Percentiles rank a stretch among this genome's conserved stretches.
Evolutionary conservation across 2,329 filamentous ascomycete species (phyloP).

Genomic region (Microsporum ferrugineum): DNA sequence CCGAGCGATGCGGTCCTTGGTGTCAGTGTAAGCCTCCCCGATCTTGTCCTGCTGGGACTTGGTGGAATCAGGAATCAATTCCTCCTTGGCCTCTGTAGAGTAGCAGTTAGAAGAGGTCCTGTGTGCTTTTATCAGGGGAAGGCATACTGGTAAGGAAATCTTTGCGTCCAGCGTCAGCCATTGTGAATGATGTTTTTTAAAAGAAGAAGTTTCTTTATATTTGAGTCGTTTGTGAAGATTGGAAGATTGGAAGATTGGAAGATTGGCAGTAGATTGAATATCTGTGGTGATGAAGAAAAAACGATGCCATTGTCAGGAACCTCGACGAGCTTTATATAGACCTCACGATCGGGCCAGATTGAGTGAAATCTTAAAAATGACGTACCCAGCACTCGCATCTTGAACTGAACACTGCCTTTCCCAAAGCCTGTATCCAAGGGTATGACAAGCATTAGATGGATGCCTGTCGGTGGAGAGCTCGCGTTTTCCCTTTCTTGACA

Average conservation of each 20-base stretch:
- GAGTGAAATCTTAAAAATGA: neutral
- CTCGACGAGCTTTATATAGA: neutral
- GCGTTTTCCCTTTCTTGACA: neutral
- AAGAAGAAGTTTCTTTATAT: neutral
- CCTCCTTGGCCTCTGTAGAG: constrained; percentile 42
- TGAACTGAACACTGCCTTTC: neutral
- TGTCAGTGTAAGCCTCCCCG: constrained; percentile 46
- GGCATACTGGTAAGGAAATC: constrained; percentile 43
- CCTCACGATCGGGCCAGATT: neutral
- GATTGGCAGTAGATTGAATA: neutral
- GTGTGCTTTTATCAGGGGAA: neutral
- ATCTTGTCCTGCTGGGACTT: constrained; percentile 52
- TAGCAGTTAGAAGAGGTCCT: neutral
- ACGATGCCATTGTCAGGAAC: neutral
- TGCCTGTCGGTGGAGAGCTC: neutral
- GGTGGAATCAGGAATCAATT: constrained; percentile 46
- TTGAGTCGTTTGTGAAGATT: neutral
- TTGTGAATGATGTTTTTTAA: constrained; percentile 26
- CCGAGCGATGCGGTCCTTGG: constrained; percentile 45
- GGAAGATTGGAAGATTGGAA: neutral
- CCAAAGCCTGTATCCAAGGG: neutral
- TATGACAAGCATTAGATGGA: neutral
- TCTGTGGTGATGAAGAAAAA: neutral
- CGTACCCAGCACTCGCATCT: neutral
- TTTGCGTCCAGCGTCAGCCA: constrained; percentile 54